phyloP scores from a whole-genome alignment of 2,329 filamentous ascomycete genomes.

The Fusarium sp. region DNA sequence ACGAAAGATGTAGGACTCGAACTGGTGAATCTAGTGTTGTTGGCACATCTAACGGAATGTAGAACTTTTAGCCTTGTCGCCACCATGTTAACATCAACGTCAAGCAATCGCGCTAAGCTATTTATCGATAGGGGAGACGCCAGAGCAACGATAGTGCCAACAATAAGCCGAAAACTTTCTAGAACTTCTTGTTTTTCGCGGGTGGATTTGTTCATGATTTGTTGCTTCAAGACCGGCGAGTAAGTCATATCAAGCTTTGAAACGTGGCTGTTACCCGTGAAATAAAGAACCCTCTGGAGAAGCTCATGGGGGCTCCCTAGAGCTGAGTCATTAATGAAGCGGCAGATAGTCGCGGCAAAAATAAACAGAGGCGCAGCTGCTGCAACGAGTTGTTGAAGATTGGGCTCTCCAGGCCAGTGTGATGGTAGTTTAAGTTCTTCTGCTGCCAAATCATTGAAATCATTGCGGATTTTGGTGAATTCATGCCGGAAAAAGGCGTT shows the following conservation, averaged over 20 bases:
- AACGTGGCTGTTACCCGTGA: not conserved
- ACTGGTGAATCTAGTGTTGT: not conserved
- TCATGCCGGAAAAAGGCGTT: not conserved
- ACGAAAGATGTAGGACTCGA: too few species aligned
- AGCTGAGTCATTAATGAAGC: constrained; percentile 51
- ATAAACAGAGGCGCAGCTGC: constrained; percentile 54
- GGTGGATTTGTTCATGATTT: too few species aligned
- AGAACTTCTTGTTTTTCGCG: not conserved
- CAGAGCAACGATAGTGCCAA: constrained; percentile 12
- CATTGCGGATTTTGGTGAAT: not conserved
- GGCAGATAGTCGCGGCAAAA: constrained; percentile 53
- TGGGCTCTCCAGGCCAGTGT: constrained; percentile 41
- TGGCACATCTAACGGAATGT: too few species aligned
- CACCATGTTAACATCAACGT: too few species aligned
- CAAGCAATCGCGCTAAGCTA: too few species aligned
- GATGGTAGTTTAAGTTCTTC: not conserved
- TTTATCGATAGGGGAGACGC: constrained; percentile 14
- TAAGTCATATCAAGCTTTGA: too few species aligned
- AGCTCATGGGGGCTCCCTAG: too few species aligned
- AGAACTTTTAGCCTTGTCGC: too few species aligned
- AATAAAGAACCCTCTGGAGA: constrained; percentile 3
- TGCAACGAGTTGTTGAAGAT: too few species aligned
- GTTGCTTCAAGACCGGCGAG: not conserved
- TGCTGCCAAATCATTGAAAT: too few species aligned
- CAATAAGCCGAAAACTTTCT: not conserved